Base-by-base conservation (phyloP, 176 grass and related monocot species). In the Dendrocalamus sinicus region DNA sequence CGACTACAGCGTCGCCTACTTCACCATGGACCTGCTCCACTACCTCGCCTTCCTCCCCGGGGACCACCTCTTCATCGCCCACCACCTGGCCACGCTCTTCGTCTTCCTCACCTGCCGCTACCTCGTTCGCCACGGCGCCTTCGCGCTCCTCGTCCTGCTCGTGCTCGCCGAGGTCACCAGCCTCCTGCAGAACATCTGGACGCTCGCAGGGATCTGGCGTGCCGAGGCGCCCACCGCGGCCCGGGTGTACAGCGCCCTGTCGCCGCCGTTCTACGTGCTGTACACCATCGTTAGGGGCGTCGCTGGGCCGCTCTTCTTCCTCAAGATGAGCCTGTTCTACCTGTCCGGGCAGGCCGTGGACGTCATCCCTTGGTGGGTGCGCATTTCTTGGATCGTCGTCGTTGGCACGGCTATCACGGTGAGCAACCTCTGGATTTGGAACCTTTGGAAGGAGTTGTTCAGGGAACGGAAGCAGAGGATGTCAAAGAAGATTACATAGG, bases 41-140 rank as follows among this genome's bases (percentile, higher is more conserved):
- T 98, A 98, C 83, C 86, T 98, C 57, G 86, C 92, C 61, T 92
- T 98, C 60, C 83, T 93, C 52, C 96, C 96, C 6, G 88, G 78
- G 15, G 96, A 98, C 53, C 74, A 67, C 61, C 96, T 98, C 80
- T 98, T 95, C 81, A 94, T 98, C 86, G 96, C 93, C 45, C 96
- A 98, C 89, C 96, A 98, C 81, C 50, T 98, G 70, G 96, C 96
- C 46, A 98, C 93, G 32, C 96, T 98, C 72, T 98, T 95, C 37
- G 96, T 98, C 77, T 95, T 98, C 74, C 35, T 94, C 72, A 95
- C 96, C 37, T 98, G 96, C 73, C 96, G 96, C 20, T 95, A 92
- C 87, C 60, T 95, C 40, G 88, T 84, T 52, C 87, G 73, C 62
- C 96, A 98, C 30, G 93, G 96, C 66, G 96, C 96, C 8, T 95